These are phyloP conservation scores for Isoetes engelmannii DNA, from an alignment of 83 land plant species.

Conservation along the genomic window DNA sequence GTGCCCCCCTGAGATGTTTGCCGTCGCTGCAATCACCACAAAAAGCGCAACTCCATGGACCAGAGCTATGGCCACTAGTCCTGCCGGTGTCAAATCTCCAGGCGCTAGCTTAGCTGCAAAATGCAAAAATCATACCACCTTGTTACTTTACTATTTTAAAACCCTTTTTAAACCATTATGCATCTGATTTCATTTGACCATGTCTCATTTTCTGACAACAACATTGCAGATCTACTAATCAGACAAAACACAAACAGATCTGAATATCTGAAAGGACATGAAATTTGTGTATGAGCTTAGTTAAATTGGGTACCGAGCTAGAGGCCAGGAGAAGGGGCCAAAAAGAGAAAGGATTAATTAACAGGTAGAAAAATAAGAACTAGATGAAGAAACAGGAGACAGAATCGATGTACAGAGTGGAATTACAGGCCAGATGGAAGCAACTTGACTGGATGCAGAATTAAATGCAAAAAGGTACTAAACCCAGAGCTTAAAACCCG, in stretches of 20 bases:
- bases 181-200: not conserved
- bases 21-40: constrained; percentile 51
- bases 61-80: constrained; percentile 56
- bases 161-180: not conserved
- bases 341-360: too few relatives aligned
- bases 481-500: too few relatives aligned
- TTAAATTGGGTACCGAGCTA: too few relatives aligned
- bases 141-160: not conserved
- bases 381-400: too few relatives aligned
- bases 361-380: too few relatives aligned
- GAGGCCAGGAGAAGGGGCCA: too few relatives aligned
- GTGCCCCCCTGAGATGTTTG: constrained; percentile 72
- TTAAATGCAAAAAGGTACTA: too few relatives aligned
- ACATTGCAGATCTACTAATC: not conserved
- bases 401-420: too few relatives aligned
- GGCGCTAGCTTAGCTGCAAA: not conserved
- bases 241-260: not conserved
- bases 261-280: too few relatives aligned
- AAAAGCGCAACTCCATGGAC: constrained; percentile 63
- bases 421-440: too few relatives aligned
- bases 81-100: constrained; percentile 27
- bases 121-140: not conserved
- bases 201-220: not conserved
- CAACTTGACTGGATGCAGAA: not conserved
- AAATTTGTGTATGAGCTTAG: too few relatives aligned